A percentile compares a stretch with the other conserved stretches of the same genome.
These are phyloP conservation scores for Omphalotus guepiniiformis DNA, from an alignment of 768 basidiomycete species.

Conservation along the genomic window DNA sequence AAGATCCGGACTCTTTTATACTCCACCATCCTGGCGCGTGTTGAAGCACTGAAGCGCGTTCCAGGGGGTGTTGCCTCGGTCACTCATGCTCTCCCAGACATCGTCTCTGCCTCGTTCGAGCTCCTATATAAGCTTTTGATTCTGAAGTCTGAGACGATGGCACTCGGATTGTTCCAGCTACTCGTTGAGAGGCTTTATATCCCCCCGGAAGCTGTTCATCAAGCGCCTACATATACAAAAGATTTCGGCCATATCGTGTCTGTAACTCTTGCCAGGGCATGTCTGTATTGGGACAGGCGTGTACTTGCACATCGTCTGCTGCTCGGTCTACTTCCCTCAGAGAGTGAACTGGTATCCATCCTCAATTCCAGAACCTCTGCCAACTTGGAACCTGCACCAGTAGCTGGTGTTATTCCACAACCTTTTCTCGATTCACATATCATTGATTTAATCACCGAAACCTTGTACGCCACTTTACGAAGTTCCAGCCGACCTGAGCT, in stretches of 20 bases:
- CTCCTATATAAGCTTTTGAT: slow-evolving; percentile 39
- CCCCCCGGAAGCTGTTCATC: slow-evolving; percentile 41
- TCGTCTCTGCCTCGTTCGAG: slow-evolving; percentile 37
- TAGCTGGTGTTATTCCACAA: neutral
- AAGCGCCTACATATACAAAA: slow-evolving; percentile 28
- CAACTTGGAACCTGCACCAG: neutral
- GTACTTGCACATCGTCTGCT: slow-evolving; percentile 37
- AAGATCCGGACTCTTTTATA: neutral
- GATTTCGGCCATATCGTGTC: slow-evolving; percentile 46
- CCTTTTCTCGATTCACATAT: slow-evolving; percentile 19
- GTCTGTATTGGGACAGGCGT: slow-evolving; percentile 53
- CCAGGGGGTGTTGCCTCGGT: slow-evolving; percentile 15
- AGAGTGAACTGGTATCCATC: neutral
- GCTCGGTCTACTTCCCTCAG: slow-evolving; percentile 20
- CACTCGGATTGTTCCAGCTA: slow-evolving; percentile 44
- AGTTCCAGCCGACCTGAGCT: slow-evolving; percentile 32
- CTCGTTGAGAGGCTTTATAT: slow-evolving; percentile 43
- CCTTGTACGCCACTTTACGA: slow-evolving; percentile 39
- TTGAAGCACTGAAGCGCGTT: neutral
- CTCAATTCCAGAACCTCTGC: neutral
- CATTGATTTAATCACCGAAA: slow-evolving; percentile 35
- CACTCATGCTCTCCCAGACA: slow-evolving; percentile 32
- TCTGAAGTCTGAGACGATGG: slow-evolving; percentile 27
- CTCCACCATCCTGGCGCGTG: neutral
- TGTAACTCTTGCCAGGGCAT: slow-evolving; percentile 45